Base-by-base conservation (phyloP, 2,329 filamentous ascomycete species). In the Colletotrichum falcatum region DNA sequence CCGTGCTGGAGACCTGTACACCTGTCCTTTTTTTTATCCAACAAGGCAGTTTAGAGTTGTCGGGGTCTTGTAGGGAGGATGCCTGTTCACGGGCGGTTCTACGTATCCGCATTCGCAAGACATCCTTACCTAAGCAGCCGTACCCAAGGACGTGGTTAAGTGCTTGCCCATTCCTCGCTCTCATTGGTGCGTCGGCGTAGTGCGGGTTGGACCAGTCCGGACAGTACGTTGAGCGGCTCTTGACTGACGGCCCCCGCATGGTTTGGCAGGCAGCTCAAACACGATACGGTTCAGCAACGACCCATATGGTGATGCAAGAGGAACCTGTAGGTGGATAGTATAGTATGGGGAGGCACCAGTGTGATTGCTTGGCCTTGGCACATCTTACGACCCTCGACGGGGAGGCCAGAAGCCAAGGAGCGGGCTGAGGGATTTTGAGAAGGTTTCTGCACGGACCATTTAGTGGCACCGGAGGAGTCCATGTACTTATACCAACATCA, bases 391-490 rank as follows among this genome's bases (percentile, higher is more conserved):
- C 39, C 58, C 72, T 72, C 72, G 56, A 58, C 20, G n/a, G 44
- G 23, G 33, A n/a, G n/a, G n/a, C n/a, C n/a, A n/a, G 46, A 26
- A 30, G n/a, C 30, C 46, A 26, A 39, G 30, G 37, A 26, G 28
- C 71, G 74, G 67, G 28, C 44, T 85, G 85, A 84, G 85, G 80
- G 80, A 74, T 72, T 86, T 86, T 87, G 85, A 87, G 85, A 83
- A 85, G 78, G 81, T 86, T 86, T 86, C 77, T 75, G 73, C 75
- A 76, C 61, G 66, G 62, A 48, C 71, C 72, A 73, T 54, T 4
- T 61, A 64, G 64, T 9, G 56, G 65, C 39, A 12, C 35, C 37
- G 59, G 51, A 18, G 23, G 20, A 35, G 18, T 11, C 18, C 78
- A 18, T 33, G 82, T 83, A 83, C 76, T 67, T 66, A 73, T 83